phyloP scores from a whole-genome alignment of 2,329 filamentous ascomycete genomes.

The Cryphonectria nitschkei region DNA sequence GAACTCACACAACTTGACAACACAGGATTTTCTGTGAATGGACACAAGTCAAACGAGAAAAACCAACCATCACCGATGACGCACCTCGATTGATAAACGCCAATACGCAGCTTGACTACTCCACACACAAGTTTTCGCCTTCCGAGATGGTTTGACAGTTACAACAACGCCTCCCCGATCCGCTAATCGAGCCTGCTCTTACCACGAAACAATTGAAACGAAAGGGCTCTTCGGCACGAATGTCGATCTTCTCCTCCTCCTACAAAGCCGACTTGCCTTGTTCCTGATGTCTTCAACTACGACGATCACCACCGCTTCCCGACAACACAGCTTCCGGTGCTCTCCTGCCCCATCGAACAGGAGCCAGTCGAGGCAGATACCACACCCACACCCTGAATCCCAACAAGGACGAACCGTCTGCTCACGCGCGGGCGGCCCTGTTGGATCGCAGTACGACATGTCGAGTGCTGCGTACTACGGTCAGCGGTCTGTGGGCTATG shows the following conservation, averaged over 20 bases:
- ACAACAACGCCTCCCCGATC: conserved; percentile 1
- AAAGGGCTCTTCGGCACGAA: conserved; percentile 1
- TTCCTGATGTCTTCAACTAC: conserved; percentile 27
- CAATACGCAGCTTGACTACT: conserved; percentile 12
- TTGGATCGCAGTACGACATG: conserved; percentile 21
- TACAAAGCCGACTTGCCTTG: conserved; percentile 2
- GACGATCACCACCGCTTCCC: conserved; percentile 20
- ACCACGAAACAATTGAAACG: neutral
- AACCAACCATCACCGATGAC: conserved; percentile 9
- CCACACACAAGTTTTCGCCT: neutral
- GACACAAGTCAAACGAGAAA: neutral
- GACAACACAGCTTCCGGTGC: conserved; percentile 25
- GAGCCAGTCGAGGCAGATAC: conserved; percentile 14
- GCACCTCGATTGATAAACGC: conserved; percentile 17
- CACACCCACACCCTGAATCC: conserved; percentile 4
- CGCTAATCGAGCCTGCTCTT: neutral
- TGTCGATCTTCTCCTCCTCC: neutral
- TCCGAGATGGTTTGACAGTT: conserved; percentile 8
- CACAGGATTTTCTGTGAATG: conserved; percentile 1
- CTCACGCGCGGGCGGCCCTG: conserved; percentile 2
- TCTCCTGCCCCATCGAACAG: conserved; percentile 22
- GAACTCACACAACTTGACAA: neutral
- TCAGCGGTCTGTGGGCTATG: conserved; percentile 27
- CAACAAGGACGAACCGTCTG: conserved; percentile 4
- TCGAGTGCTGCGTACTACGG: conserved; percentile 28